phyloP scores from a whole-genome alignment of 1,139 yeast genomes.

The Yamadazyma jaroonii region DNA sequence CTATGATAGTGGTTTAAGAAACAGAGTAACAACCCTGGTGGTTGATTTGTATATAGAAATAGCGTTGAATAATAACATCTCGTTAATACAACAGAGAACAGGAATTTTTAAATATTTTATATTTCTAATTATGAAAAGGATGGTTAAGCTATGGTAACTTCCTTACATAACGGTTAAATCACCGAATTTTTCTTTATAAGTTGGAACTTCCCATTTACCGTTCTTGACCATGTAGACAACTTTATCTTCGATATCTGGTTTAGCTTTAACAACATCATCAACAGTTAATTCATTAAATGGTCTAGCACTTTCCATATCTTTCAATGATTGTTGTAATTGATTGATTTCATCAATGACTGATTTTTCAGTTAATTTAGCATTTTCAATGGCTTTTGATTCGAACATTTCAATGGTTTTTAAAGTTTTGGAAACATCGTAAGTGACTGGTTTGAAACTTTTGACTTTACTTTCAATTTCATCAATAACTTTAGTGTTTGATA shows the following conservation, averaged over 20 bases:
- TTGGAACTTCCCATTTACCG: conserved; percentile 98
- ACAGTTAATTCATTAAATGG: conserved; percentile 97
- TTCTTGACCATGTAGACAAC: conserved; percentile 92
- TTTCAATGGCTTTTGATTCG: conserved; percentile 93
- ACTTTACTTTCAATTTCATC: conserved; percentile 80
- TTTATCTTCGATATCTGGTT: conserved; percentile 97
- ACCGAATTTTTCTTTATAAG: conserved; percentile 97
- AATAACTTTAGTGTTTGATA: conserved; percentile 80
- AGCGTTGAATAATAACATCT: no score
- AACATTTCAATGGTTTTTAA: conserved; percentile 89
- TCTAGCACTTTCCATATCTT: conserved; percentile 94
- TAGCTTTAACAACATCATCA: conserved; percentile 90
- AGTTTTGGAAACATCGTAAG: conserved; percentile 85
- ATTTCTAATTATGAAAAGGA: not conserved
- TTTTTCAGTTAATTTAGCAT: conserved; percentile 90
- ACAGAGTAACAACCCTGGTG: no score
- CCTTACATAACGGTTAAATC: conserved; percentile 86
- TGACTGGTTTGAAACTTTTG: conserved; percentile 72
- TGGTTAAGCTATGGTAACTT: not conserved
- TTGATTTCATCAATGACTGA: conserved; percentile 83
- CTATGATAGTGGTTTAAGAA: no score
- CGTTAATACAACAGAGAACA: no score
- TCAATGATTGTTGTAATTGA: conserved; percentile 82
- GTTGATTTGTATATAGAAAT: no score
- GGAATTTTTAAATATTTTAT: not conserved